Percentiles rank a stretch among this genome's conserved stretches.
These are phyloP conservation scores for Bretschneidera sinensis DNA, from an alignment of 345 rosid species.

Conservation along the genomic window DNA sequence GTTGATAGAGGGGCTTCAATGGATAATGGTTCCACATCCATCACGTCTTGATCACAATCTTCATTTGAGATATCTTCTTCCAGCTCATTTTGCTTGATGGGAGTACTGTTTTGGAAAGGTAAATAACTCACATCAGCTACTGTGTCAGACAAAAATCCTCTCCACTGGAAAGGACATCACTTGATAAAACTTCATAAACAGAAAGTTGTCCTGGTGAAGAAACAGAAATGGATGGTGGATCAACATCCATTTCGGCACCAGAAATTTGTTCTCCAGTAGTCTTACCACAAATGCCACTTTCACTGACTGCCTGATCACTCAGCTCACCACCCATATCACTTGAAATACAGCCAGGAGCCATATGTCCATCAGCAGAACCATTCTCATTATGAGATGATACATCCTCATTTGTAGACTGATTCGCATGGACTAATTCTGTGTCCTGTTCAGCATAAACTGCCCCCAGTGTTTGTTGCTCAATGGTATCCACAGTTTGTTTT, in stretches of 20 bases:
- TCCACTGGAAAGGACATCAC: slow-evolving; percentile 17
- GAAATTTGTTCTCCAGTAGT: slow-evolving; percentile 20
- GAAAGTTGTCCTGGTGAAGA: slow-evolving; percentile 12
- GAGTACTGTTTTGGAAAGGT: slow-evolving; percentile 6
- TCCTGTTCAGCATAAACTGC: slow-evolving; percentile 15
- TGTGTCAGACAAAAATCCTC: slow-evolving; percentile 2
- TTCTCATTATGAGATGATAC: slow-evolving; percentile 14
- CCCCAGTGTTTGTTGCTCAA: slow-evolving; percentile 15
- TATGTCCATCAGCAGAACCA: slow-evolving; percentile 5
- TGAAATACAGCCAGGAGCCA: slow-evolving; percentile 14
- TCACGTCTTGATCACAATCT: slow-evolving; percentile 6
- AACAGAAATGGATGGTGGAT: slow-evolving; percentile 10
- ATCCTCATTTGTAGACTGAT: slow-evolving; percentile 2
- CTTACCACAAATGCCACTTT: slow-evolving; percentile 12
- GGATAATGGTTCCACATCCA: slow-evolving; percentile 9
- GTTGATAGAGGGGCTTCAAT: slow-evolving; percentile 6
- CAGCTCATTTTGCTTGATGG: slow-evolving; percentile 2
- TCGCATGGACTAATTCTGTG: slow-evolving; percentile 16
- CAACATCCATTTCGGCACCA: slow-evolving; percentile 20
- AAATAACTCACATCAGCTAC: slow-evolving; percentile 5
- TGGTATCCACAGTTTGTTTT: too few relatives aligned
- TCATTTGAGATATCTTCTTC: slow-evolving; percentile 2
- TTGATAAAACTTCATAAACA: slow-evolving; percentile 12
- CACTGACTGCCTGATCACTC: slow-evolving; percentile 2
- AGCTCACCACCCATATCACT: slow-evolving; percentile 17